Conservation (phyloP, 257 asterid species). For the Penstemon barbatus region DNA sequence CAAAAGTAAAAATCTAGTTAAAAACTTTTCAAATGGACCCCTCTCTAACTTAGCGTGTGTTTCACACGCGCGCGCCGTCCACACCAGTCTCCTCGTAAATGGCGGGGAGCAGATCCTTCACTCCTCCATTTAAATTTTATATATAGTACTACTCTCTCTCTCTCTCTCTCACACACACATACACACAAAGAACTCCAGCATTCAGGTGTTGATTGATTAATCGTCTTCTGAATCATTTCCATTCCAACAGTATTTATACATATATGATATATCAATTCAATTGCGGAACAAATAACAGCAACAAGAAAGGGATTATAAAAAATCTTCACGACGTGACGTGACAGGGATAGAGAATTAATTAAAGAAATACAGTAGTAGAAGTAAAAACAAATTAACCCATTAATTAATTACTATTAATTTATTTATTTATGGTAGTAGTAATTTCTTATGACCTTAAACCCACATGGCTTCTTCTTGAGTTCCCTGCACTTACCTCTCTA, state of each 20-base stretch:
- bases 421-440: constrained; percentile 19
- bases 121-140: constrained; percentile 34
- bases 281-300: no score
- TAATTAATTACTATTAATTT: constrained; percentile 4
- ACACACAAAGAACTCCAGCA: constrained; percentile 23
- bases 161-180: constrained; percentile 19
- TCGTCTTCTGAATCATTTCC: constrained; percentile 24
- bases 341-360: no score
- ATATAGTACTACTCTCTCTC: constrained; percentile 15
- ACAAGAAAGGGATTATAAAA: no score
- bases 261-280: not conserved
- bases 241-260: constrained; percentile 1
- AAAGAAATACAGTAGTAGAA: no score
- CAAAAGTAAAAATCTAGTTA: no score
- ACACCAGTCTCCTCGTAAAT: constrained; percentile 41
- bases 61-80: constrained; percentile 34
- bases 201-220: constrained; percentile 22
- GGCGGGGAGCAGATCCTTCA: constrained; percentile 48
- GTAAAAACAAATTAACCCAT: no score
- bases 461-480: constrained; percentile 54
- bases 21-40: no score
- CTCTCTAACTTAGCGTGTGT: constrained; percentile 22
- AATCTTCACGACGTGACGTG: no score
- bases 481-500: not conserved
- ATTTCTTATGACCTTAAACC: no score